These are phyloP conservation scores for Penicillium sp. DNA, from an alignment of 2,329 filamentous ascomycete species.

Conservation along the genomic window DNA sequence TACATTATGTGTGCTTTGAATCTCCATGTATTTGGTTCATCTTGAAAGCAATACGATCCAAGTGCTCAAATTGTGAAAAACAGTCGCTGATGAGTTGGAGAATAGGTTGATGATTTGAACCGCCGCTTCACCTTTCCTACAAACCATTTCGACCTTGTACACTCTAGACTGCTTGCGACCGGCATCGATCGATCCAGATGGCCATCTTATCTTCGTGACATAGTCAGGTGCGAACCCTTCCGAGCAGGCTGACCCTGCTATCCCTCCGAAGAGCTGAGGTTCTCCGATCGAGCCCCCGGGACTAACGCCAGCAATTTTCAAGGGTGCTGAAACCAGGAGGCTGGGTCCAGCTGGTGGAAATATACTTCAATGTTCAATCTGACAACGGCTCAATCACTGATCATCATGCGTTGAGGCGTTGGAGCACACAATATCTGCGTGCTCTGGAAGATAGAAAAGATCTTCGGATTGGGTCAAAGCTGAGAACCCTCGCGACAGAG, in stretches of 20 bases:
- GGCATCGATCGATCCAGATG: constrained; percentile 73
- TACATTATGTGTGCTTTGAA: neutral
- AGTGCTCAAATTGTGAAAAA: neutral
- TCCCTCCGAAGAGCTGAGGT: neutral
- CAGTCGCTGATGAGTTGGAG: constrained; percentile 19
- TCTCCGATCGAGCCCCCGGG: neutral
- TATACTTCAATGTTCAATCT: constrained; percentile 82
- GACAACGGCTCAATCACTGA: constrained; percentile 75
- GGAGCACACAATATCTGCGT: constrained; percentile 65
- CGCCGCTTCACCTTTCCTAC: constrained; percentile 65
- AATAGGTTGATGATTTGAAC: constrained; percentile 67
- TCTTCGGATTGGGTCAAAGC: constrained; percentile 60
- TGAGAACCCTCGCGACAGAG: constrained; percentile 58
- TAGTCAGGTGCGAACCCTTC: constrained; percentile 51
- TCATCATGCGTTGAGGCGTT: constrained; percentile 62
- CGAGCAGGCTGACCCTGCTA: neutral
- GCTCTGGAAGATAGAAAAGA: constrained; percentile 65
- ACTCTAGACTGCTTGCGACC: constrained; percentile 61
- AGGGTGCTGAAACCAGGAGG: constrained; percentile 66
- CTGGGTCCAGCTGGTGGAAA: constrained; percentile 86
- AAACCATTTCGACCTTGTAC: constrained; percentile 77
- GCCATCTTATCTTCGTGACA: constrained; percentile 72
- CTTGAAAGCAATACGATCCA: neutral
- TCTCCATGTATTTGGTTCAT: neutral
- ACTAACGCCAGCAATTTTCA: constrained; percentile 14